Percentiles rank a stretch among this genome's conserved stretches.
phyloP scores from a whole-genome alignment of 2,329 filamentous ascomycete species.

The Microsporum audouinii region DNA sequence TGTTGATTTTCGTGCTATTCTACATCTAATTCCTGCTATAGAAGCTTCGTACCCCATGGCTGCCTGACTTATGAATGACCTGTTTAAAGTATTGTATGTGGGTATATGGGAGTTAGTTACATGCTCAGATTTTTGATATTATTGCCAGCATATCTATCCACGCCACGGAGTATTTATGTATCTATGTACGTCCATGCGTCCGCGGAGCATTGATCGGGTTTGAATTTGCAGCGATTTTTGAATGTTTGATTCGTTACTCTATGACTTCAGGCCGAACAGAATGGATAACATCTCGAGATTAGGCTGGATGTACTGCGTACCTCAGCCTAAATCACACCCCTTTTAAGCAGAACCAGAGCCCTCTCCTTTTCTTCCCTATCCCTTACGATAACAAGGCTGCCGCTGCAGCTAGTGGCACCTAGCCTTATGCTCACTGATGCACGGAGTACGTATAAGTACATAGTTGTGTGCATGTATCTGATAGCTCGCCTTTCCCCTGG shows the following conservation, averaged over 20 bases:
- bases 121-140: background rate
- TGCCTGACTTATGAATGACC: background rate
- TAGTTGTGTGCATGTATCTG: background rate
- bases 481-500: background rate
- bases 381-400: no score
- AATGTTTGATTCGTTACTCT: background rate
- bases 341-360: no score
- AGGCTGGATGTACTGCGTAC: no score
- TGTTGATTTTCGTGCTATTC: background rate
- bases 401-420: no score
- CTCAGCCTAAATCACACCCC: no score
- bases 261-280: background rate
- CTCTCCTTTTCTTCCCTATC: no score
- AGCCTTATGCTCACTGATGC: no score
- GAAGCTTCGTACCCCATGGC: background rate
- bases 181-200: background rate
- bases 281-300: background rate
- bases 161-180: background rate
- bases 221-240: background rate
- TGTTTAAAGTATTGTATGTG: background rate
- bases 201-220: constrained; percentile 1
- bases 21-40: background rate
- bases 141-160: background rate
- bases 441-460: no score
- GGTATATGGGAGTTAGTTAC: background rate